Conservation (phyloP, 164 flowering plant species). For the Umbellularia californica region DNA sequence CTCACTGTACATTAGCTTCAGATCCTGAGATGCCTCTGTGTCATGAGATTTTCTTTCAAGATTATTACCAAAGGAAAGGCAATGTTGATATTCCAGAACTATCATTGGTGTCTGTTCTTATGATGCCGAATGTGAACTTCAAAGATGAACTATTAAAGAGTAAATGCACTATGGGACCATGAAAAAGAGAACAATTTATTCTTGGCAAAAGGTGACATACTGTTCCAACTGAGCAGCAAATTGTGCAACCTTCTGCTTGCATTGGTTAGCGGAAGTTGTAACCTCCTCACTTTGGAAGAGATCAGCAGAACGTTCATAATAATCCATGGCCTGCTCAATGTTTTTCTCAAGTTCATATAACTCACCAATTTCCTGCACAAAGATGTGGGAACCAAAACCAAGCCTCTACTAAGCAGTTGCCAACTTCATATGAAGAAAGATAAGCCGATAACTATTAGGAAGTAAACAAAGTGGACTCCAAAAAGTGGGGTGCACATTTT, state of each 20-base stretch:
- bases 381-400: not conserved
- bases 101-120: too few species aligned
- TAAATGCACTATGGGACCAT: not conserved
- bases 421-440: not conserved
- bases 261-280: conserved; percentile 36
- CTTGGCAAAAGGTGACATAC: conserved; percentile 34
- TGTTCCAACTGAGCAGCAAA: conserved; percentile 64
- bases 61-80: too few species aligned
- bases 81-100: too few species aligned
- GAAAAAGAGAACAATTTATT: not conserved
- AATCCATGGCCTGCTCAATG: conserved; percentile 47
- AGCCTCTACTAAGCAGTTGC: not conserved
- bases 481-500: too few species aligned
- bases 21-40: too few species aligned
- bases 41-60: too few species aligned
- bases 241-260: too few species aligned
- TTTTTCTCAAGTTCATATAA: conserved; percentile 58
- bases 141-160: too few species aligned
- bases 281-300: conserved; percentile 78
- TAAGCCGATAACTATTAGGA: too few species aligned
- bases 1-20: too few species aligned
- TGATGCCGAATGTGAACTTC: too few species aligned
- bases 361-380: conserved; percentile 69
- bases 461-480: too few species aligned
- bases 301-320: conserved; percentile 64